Conservation (phyloP, 352 stramenopile species). For the Pythium rishiriense region DNA sequence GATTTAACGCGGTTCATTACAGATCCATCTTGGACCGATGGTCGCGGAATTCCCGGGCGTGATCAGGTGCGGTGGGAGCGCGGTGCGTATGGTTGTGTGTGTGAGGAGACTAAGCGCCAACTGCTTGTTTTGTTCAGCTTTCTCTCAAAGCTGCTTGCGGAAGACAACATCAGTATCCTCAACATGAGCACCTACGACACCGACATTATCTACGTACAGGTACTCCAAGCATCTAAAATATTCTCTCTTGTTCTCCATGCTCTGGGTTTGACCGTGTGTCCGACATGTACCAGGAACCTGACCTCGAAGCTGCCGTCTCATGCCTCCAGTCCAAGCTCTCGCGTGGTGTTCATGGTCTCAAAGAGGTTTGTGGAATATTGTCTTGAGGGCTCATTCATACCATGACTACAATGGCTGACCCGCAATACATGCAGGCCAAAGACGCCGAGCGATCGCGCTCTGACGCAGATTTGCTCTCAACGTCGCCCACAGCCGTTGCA, state of each 20-base stretch:
- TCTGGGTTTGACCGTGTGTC: no score
- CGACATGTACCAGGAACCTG: conserved; percentile 32
- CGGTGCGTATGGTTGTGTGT: no score
- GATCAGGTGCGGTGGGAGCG: conserved; percentile 46
- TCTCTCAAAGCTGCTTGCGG: conserved; percentile 77
- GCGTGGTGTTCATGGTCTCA: conserved; percentile 75
- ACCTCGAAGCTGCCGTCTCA: conserved; percentile 66
- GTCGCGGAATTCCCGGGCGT: conserved; percentile 84
- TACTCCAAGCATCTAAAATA: conserved; percentile 9
- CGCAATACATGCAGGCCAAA: conserved; percentile 12
- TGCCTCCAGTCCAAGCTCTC: conserved; percentile 81
- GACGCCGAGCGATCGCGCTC: conserved; percentile 23
- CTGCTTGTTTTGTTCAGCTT: conserved; percentile 36
- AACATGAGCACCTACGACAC: conserved; percentile 92
- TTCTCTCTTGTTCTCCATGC: neutral
- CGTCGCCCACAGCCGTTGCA: conserved; percentile 10
- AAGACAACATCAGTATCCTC: conserved; percentile 88
- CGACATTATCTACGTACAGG: conserved; percentile 87
- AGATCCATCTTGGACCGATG: conserved; percentile 87
- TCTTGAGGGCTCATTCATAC: no score
- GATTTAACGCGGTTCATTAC: neutral
- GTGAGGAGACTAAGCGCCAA: neutral
- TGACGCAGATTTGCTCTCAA: conserved; percentile 1
- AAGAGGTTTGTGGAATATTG: conserved; percentile 43
- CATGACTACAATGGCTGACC: no score